Conservation (phyloP, 2,329 filamentous ascomycete species). For the Aspergillus clavatus region DNA sequence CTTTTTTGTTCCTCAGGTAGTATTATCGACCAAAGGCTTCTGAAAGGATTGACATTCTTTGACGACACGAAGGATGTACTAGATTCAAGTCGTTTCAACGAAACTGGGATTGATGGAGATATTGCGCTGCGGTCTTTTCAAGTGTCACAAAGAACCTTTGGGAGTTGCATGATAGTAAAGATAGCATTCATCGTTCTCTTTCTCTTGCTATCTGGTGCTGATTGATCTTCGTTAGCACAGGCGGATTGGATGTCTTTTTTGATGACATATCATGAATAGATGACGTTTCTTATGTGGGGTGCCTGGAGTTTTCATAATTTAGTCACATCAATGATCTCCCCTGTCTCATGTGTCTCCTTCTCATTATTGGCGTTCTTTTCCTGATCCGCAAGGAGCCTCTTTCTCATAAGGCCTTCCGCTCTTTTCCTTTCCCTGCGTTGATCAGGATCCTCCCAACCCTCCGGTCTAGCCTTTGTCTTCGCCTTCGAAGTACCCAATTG, state of each 20-base stretch:
- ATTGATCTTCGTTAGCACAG: neutral
- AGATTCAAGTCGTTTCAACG: slow-evolving; percentile 1
- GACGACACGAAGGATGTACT: neutral
- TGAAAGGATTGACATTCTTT: neutral
- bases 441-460: slow-evolving; percentile 37
- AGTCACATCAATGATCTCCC: neutral
- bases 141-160: neutral
- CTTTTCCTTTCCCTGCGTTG: slow-evolving; percentile 37
- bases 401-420: slow-evolving; percentile 37
- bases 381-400: slow-evolving; percentile 22
- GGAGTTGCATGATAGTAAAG: neutral
- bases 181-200: slow-evolving; percentile 1
- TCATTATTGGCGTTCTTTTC: slow-evolving; percentile 3
- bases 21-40: neutral
- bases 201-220: slow-evolving; percentile 3
- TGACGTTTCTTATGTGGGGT: neutral
- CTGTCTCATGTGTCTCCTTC: neutral
- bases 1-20: neutral
- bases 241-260: neutral
- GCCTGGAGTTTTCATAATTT: neutral
- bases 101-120: neutral
- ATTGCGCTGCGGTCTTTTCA: neutral
- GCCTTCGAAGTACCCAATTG: slow-evolving; percentile 6
- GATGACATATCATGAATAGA: neutral
- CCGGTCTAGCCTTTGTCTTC: slow-evolving; percentile 19